These are phyloP conservation scores for Globisporangium echinulatum DNA, from an alignment of 352 stramenopile genomes.

Conservation along the genomic window DNA sequence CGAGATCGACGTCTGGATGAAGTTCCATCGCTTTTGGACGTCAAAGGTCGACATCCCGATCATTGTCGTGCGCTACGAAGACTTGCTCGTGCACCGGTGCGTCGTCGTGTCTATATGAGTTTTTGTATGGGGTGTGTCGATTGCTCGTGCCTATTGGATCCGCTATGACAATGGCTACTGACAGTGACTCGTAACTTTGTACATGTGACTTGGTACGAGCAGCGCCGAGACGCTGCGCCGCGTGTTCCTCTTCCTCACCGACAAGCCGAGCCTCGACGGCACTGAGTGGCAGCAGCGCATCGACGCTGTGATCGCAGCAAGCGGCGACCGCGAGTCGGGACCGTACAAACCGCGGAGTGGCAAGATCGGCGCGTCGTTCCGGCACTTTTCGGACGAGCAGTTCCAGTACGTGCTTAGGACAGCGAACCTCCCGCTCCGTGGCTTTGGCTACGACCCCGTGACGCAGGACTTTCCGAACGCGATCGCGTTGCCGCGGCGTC, in stretches of 20 bases:
- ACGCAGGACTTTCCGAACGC: constrained; percentile 73
- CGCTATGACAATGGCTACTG: neutral
- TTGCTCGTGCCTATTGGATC: neutral
- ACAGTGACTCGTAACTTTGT: neutral
- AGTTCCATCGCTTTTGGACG: constrained; percentile 90
- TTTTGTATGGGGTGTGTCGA: neutral
- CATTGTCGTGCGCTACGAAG: constrained; percentile 91
- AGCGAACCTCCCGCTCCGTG: constrained; percentile 65
- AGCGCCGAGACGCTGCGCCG: constrained; percentile 69
- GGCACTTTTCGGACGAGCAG: constrained; percentile 77
- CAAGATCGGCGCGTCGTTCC: constrained; percentile 82
- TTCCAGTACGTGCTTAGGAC: constrained; percentile 79
- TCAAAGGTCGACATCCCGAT: constrained; percentile 85
- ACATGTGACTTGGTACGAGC: neutral
- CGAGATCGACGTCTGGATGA: constrained; percentile 89
- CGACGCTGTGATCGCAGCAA: constrained; percentile 43
- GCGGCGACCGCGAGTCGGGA: constrained; percentile 44
- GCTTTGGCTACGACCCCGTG: constrained; percentile 82
- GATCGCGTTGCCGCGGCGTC: constrained; percentile 65
- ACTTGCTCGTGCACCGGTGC: constrained; percentile 73
- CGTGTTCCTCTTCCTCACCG: constrained; percentile 75
- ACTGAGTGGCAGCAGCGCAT: constrained; percentile 77
- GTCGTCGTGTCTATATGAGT: constrained; percentile 1
- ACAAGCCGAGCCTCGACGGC: constrained; percentile 52
- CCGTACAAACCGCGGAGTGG: constrained; percentile 81